These are phyloP conservation scores for Colletotrichum zoysiae DNA, from an alignment of 2,329 filamentous ascomycete species.

Conservation along the genomic window DNA sequence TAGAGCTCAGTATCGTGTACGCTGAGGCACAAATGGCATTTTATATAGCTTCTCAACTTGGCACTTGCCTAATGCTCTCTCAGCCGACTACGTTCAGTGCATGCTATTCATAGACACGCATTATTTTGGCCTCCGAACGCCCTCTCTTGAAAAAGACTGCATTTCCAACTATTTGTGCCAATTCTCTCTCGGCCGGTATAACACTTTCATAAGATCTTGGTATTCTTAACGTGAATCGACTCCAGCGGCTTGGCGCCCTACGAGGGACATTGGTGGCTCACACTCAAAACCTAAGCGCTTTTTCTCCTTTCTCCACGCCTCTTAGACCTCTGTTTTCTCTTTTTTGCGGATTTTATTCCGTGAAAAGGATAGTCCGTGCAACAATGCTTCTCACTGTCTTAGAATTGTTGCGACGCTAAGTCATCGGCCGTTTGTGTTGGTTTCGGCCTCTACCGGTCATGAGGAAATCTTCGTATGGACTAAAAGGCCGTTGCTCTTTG, in stretches of 20 bases:
- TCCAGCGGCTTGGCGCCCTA: background rate
- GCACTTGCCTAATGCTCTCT: background rate
- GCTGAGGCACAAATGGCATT: background rate
- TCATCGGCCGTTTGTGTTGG: no score
- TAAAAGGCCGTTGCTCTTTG: constrained; percentile 16
- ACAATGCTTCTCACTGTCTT: background rate
- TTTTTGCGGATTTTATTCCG: background rate
- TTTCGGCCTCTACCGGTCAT: background rate
- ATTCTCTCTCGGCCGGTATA: background rate
- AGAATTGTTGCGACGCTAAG: background rate
- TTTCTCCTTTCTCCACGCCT: background rate
- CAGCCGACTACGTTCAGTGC: background rate
- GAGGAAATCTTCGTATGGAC: background rate
- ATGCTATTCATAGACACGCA: no score
- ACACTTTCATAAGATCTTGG: background rate
- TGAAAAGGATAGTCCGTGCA: background rate
- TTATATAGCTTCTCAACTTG: background rate
- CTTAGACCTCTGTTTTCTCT: background rate
- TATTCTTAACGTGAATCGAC: background rate
- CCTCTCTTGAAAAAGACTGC: background rate
- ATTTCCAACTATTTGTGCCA: background rate
- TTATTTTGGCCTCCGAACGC: background rate
- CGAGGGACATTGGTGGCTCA: background rate
- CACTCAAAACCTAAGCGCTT: background rate
- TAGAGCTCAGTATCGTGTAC: background rate